Base-by-base conservation (phyloP, 192 early-diverging fungal species). In the Lobosporangium transversale region DNA sequence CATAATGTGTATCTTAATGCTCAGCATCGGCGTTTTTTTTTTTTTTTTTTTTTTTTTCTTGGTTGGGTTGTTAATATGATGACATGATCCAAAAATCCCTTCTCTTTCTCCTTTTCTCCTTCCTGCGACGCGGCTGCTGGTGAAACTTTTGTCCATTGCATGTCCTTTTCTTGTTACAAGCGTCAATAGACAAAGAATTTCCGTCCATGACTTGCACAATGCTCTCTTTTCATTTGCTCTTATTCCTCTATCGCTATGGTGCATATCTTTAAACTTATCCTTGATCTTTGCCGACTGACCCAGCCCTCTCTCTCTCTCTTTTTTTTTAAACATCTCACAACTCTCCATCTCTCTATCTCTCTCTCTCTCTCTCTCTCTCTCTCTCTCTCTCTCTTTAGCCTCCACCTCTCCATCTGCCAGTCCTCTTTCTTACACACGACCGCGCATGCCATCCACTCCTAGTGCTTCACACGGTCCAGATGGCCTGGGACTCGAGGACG, bases 371-470 rank as follows among this genome's bases (percentile, higher is more conserved):
- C 23, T 27, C 21, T 52, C 32, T 32, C 32, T 54, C 23, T 30
- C 31, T 8, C 14, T 30, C 29, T 32, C 23, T 48, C 51, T 49
- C 32, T 24, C 31, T 49, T 6, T 6, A 21, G 7, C 14, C 14
- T n/a, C 47, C 11, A 7, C 37, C 11, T 3, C 50, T 21, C 24
- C 29, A 53, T 36, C 54, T 17, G 11, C 42, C 23, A 44, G 43
- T 42, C 30, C 8, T 31, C 20, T n/a, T 23, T 24, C 54, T 20
- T 15, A 26, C 14, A 10, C 14, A 2, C 26, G 37, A 21, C 29
- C 30, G 12, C 42, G 30, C 58, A 58, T 60, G 49, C 57, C 57
- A 20, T 23, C 69, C 12, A 65, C 56, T 29, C 54, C 70, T 1
- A 36, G 26, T 11, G 42, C 26, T 10, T 51, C 21, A 27, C 32